phyloP scores from a whole-genome alignment of 805 yeast species.

The Lachancea mirantina region DNA sequence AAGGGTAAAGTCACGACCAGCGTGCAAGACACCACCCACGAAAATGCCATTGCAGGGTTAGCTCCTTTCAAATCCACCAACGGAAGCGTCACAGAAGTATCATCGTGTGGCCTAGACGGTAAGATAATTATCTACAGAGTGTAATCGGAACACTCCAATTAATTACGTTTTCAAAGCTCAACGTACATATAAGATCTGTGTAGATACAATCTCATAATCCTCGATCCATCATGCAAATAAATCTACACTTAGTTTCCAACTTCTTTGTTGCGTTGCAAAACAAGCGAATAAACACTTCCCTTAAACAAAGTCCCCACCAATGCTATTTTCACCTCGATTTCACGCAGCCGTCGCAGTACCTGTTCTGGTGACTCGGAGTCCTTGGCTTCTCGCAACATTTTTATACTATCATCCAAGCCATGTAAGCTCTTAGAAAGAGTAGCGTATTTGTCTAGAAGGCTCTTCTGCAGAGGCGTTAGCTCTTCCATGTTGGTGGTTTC shows the following conservation, averaged over 20 bases:
- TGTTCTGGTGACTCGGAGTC: conserved; percentile 26
- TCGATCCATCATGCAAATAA: too few relatives aligned
- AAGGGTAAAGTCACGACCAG: conserved; percentile 65
- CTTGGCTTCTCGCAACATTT: conserved; percentile 15
- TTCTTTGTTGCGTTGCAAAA: conserved; percentile 41
- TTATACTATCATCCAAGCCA: conserved; percentile 24
- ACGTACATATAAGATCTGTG: not conserved
- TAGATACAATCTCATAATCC: conserved; percentile 13
- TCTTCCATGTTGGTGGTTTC: conserved; percentile 12
- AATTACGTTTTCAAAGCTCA: not conserved
- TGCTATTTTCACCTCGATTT: conserved; percentile 55
- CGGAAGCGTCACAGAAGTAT: conserved; percentile 51
- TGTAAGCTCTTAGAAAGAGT: conserved; percentile 24
- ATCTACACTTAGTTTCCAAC: too few relatives aligned
- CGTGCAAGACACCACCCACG: conserved; percentile 67
- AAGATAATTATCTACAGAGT: conserved; percentile 71
- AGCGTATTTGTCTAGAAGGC: conserved; percentile 26
- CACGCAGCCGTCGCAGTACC: conserved; percentile 45
- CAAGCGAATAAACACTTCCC: conserved; percentile 62
- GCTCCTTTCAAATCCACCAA: conserved; percentile 42
- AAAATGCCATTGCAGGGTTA: conserved; percentile 75
- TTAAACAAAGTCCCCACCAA: conserved; percentile 59
- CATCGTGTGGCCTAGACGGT: conserved; percentile 86
- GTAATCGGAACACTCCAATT: conserved; percentile 17
- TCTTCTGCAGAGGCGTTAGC: conserved; percentile 25